phyloP scores from a whole-genome alignment of 164 flowering plant genomes.

The Kingdonia uniflora region DNA sequence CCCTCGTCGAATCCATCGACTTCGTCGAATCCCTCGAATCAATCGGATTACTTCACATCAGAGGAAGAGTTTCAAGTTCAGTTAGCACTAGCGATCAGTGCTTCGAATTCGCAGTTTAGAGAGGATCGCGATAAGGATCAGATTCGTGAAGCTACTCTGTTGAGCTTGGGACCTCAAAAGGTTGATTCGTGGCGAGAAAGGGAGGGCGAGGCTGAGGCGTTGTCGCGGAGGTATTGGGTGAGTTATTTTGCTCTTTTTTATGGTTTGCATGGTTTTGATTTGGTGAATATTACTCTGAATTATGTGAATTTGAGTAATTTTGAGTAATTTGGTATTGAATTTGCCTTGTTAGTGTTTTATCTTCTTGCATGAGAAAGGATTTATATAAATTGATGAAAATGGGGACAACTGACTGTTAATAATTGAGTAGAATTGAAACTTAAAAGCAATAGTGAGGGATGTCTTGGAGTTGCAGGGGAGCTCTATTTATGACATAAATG shows the following conservation, averaged over 20 bases:
- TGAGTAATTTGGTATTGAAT: no score
- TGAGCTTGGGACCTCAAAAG: slow-evolving; percentile 45
- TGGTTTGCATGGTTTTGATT: no score
- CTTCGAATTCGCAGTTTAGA: slow-evolving; percentile 50
- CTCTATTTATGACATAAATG: no score
- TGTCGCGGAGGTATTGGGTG: slow-evolving; percentile 72
- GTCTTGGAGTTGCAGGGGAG: no score
- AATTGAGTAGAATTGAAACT: no score
- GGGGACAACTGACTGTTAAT: no score
- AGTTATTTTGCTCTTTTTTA: slow-evolving; percentile 10
- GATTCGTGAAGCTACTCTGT: slow-evolving; percentile 62
- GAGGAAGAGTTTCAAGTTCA: slow-evolving; percentile 1
- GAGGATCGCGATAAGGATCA: slow-evolving; percentile 65
- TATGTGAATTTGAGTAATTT: no score
- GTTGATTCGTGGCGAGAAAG: slow-evolving; percentile 20
- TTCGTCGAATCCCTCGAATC: background rate
- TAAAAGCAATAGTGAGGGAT: no score
- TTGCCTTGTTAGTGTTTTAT: no score
- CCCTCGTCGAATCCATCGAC: background rate
- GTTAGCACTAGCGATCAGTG: slow-evolving; percentile 36
- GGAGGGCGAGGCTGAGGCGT: slow-evolving; percentile 27
- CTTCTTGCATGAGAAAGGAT: no score
- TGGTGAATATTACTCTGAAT: no score
- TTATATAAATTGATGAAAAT: no score
- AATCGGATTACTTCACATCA: background rate